Evolutionary conservation across 2,329 filamentous ascomycete species (phyloP), one percentile per base, ranked within the genome.

Genomic region (Samsoniella hepiali): DNA sequence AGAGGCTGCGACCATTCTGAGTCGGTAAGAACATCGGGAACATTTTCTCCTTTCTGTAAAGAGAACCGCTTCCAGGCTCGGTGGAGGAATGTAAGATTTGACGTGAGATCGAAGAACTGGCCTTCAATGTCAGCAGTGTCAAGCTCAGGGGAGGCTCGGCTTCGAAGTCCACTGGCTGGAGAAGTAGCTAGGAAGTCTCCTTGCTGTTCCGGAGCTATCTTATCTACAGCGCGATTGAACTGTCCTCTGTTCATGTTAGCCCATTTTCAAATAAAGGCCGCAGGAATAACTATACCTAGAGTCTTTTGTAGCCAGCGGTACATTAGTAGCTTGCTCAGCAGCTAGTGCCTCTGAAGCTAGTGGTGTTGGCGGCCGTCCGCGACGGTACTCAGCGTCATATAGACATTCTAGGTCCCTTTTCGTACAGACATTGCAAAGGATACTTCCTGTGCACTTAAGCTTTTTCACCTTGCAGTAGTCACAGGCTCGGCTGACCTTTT

Each of bases 71-170:
- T 78, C 77, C 81, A 83, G 2, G 83, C 82, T 3, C 82, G 76
- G 36, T 83, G 81, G 2, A 86, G 74, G 64, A 86, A 86, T 1
- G 82, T 81, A 3, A 85, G 74, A 0, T 81, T 82, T 0, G 83
- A 86, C 0, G 83, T 81, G 15, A 80, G 79, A 10, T 84, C 83
- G n/a, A 84, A 76, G 65, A 83, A 82, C 58, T 86, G 82, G 1
- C 81, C 82, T 66, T 82, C 79, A 11, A 83, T 74, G 60, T 76
- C 74, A 1, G 73, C 66, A 5, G 68, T 72, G 7, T 69, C 73
- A 1, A 74, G 68, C 51, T 73, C 74, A 5, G 74, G 71, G 0
- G 72, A 72, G 3, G 67, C 67, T 1, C 70, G 67, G 13, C 40
- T 42, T 13, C 13, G 40, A 13, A 13, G 40, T 13, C 13, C 40